Conservation (phyloP, 441 rosid species). For the Isatis lusitanica region DNA sequence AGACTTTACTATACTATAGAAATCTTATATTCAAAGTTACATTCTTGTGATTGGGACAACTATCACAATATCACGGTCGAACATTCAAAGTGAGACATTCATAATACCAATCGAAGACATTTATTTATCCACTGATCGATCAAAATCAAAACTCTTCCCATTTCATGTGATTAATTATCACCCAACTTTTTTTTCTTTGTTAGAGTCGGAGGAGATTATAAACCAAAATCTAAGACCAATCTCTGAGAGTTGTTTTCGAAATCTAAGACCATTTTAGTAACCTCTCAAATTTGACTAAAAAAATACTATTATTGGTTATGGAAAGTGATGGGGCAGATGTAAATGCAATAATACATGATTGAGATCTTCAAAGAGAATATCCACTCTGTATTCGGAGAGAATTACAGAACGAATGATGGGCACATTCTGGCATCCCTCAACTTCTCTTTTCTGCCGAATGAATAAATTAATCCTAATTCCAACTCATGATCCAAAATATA, state of each 20-base stretch:
- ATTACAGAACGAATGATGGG: neutral
- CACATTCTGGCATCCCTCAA: constrained; percentile 20
- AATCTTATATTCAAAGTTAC: too few relatives aligned
- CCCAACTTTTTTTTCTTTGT: neutral
- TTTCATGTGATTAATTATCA: neutral
- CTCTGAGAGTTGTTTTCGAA: too few relatives aligned
- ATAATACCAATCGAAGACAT: too few relatives aligned
- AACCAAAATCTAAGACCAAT: neutral
- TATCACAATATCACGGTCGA: too few relatives aligned
- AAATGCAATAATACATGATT: constrained; percentile 17
- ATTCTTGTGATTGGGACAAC: too few relatives aligned
- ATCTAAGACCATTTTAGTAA: neutral
- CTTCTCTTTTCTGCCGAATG: neutral
- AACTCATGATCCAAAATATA: neutral
- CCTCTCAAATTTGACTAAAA: neutral
- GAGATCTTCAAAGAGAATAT: constrained; percentile 26
- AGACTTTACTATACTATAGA: too few relatives aligned
- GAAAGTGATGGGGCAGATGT: constrained; percentile 18
- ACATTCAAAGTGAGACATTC: too few relatives aligned
- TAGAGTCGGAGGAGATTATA: neutral
- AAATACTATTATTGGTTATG: neutral
- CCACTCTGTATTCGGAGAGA: constrained; percentile 26
- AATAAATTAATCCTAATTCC: neutral
- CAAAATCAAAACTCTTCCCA: neutral
- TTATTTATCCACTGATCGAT: neutral